A percentile compares a stretch with the other conserved stretches of the same genome.
These are phyloP conservation scores for Sclerotiophoma versabilis DNA, from an alignment of 2,329 filamentous ascomycete genomes.

Conservation along the genomic window DNA sequence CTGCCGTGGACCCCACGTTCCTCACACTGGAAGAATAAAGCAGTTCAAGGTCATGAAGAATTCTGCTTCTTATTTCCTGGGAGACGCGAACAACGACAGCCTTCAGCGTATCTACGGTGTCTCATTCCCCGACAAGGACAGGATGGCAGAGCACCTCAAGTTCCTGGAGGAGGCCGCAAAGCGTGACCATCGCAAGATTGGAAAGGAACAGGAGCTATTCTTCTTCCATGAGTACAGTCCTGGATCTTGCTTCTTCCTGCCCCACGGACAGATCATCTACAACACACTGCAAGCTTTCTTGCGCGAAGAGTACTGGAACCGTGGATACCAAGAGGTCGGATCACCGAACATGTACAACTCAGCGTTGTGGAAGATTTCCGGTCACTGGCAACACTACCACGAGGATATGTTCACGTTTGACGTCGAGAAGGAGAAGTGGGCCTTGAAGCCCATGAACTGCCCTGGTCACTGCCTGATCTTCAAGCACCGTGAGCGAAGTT, in stretches of 20 bases:
- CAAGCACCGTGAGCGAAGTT: constrained; percentile 80
- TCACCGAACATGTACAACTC: constrained; percentile 97
- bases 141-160: constrained; percentile 89
- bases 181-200: constrained; percentile 92
- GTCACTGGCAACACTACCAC: constrained; percentile 90
- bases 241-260: constrained; percentile 89
- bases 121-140: constrained; percentile 96
- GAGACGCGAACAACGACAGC: constrained; percentile 91
- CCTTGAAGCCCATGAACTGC: constrained; percentile 98
- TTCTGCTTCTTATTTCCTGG: constrained; percentile 88
- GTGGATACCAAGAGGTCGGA: constrained; percentile 93
- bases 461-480: constrained; percentile 93
- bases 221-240: constrained; percentile 96
- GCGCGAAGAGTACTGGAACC: constrained; percentile 86
- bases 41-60: constrained; percentile 93
- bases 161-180: constrained; percentile 98
- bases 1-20: constrained; percentile 93
- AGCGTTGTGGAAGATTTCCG: constrained; percentile 90
- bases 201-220: constrained; percentile 94
- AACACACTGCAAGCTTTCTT: constrained; percentile 85
- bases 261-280: constrained; percentile 92
- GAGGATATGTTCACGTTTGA: constrained; percentile 95
- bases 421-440: constrained; percentile 83
- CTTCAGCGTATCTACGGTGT: constrained; percentile 96
- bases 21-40: constrained; percentile 92